These are phyloP conservation scores for Xylaria palmicola DNA, from an alignment of 495 filamentous ascomycete species.

Conservation along the genomic window DNA sequence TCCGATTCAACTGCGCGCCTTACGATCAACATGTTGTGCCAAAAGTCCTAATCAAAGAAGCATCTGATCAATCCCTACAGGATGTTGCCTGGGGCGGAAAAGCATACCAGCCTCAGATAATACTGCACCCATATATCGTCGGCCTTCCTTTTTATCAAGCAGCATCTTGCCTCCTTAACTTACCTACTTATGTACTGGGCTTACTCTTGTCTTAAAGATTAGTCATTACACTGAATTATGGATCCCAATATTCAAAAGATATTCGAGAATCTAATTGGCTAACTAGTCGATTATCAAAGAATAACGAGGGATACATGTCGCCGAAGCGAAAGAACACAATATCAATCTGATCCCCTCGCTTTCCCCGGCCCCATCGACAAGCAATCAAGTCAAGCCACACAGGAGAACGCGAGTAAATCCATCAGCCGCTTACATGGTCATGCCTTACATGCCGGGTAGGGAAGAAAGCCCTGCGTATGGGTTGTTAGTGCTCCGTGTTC, in stretches of 20 bases:
- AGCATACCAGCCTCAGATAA: too few relatives aligned
- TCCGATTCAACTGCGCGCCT: too few relatives aligned
- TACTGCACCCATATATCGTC: too few relatives aligned
- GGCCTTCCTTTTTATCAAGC: background rate
- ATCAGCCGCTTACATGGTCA: slow-evolving; percentile 11
- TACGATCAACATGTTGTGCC: too few relatives aligned
- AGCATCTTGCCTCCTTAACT: too few relatives aligned
- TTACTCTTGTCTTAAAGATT: background rate
- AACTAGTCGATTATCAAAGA: background rate
- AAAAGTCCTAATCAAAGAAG: too few relatives aligned
- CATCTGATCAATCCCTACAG: too few relatives aligned
- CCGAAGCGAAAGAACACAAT: background rate
- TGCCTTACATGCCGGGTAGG: slow-evolving; percentile 24
- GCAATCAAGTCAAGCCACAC: background rate
- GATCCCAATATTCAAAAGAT: background rate
- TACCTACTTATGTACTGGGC: too few relatives aligned
- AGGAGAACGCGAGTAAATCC: background rate
- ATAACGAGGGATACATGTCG: background rate
- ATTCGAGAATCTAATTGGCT: slow-evolving; percentile 1
- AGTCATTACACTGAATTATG: background rate
- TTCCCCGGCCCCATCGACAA: background rate
- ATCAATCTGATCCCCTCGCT: background rate
- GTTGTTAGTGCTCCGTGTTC: slow-evolving; percentile 13
- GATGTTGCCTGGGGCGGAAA: too few relatives aligned
- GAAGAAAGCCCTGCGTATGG: slow-evolving; percentile 17